Evolutionary conservation across 2,329 filamentous ascomycete species (phyloP).

Genomic region (Botrytis pseudocinerea): DNA sequence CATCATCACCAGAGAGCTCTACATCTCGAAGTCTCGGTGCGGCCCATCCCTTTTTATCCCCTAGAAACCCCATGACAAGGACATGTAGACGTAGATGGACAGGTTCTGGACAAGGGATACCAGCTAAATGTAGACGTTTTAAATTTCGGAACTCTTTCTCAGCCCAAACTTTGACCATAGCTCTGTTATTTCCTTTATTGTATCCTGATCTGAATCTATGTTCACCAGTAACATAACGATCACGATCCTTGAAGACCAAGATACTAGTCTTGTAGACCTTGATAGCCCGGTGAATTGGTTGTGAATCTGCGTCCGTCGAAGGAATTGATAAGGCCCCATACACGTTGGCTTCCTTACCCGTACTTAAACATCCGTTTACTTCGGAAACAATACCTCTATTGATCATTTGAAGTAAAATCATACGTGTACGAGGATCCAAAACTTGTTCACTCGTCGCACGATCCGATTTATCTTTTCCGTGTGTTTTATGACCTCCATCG

Average conservation of each 20-base stretch:
- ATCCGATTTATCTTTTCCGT: conserved; percentile 84
- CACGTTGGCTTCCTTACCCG: conserved; percentile 97
- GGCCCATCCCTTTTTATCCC: conserved; percentile 81
- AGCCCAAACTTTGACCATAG: conserved; percentile 98
- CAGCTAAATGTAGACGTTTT: conserved; percentile 76
- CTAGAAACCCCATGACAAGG: conserved; percentile 90
- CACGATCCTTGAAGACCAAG: conserved; percentile 94
- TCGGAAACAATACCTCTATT: conserved; percentile 87
- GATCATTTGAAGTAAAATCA: conserved; percentile 95
- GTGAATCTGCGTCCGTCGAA: conserved; percentile 51
- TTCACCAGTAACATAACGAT: conserved; percentile 93
- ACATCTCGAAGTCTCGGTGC: conserved; percentile 89
- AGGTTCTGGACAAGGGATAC: conserved; percentile 88
- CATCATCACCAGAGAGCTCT: conserved; percentile 66
- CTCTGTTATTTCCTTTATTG: conserved; percentile 90
- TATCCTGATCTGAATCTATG: conserved; percentile 88
- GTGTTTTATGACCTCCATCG: conserved; percentile 54
- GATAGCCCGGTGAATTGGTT: conserved; percentile 76
- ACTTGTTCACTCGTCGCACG: conserved; percentile 94
- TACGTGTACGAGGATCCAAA: conserved; percentile 86
- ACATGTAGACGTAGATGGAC: conserved; percentile 90
- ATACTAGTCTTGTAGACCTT: conserved; percentile 99
- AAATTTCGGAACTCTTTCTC: conserved; percentile 98
- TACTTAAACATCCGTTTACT: conserved; percentile 92
- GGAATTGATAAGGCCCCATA: conserved; percentile 78